Conservation (phyloP, 78 protist species). For the Dictyostelium discoideum region dicty_2.7 NC_007090.3:1967501-1968000, state of each 20-base stretch:
- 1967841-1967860: neutral
- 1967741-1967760: neutral
- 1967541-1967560: neutral
- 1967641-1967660: too few species aligned
- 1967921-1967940: too few species aligned
- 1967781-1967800: neutral
- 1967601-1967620: too few species aligned
- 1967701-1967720: neutral
- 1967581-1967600: neutral
- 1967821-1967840: neutral
- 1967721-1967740: neutral
- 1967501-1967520: neutral
- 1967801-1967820: conserved; percentile 3
- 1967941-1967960: neutral
- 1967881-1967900: too few species aligned
- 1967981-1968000: neutral
- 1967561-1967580: neutral
- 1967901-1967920: too few species aligned
- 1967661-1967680: too few species aligned
- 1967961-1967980: neutral
- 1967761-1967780: neutral
- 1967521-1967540: neutral
- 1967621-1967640: too few species aligned
- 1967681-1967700: too few species aligned
- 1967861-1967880: neutral